These are phyloP conservation scores for Stenocarpella maydis DNA, from an alignment of 2,329 filamentous ascomycete genomes.

Conservation along the genomic window DNA sequence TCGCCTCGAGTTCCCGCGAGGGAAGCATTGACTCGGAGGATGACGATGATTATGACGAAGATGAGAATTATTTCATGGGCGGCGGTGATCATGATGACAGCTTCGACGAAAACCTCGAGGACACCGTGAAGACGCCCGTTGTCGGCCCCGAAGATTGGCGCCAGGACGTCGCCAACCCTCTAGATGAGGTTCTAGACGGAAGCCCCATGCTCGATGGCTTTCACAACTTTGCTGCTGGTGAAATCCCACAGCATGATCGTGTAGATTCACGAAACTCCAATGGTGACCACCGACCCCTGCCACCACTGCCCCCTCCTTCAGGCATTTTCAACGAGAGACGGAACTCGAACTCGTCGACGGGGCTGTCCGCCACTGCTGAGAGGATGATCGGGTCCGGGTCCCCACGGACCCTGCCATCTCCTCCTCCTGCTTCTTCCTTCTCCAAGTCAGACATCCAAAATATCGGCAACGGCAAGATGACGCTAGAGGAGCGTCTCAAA, in stretches of 20 bases:
- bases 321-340: slow-evolving; percentile 58
- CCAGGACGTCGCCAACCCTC: slow-evolving; percentile 60
- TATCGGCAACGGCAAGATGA: slow-evolving; percentile 78
- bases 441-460: slow-evolving; percentile 82
- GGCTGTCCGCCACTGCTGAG: slow-evolving; percentile 76
- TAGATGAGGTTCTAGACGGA: slow-evolving; percentile 74
- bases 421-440: slow-evolving; percentile 69
- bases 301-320: slow-evolving; percentile 72
- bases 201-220: slow-evolving; percentile 71
- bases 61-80: slow-evolving; percentile 59
- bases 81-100: slow-evolving; percentile 79
- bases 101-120: slow-evolving; percentile 94
- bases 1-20: slow-evolving; percentile 88
- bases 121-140: slow-evolving; percentile 96
- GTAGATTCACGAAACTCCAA: slow-evolving; percentile 81
- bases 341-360: slow-evolving; percentile 65
- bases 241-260: slow-evolving; percentile 65
- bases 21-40: slow-evolving; percentile 91
- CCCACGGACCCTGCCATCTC: slow-evolving; percentile 75
- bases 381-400: slow-evolving; percentile 70
- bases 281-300: slow-evolving; percentile 83
- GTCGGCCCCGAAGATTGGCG: slow-evolving; percentile 98
- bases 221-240: slow-evolving; percentile 53
- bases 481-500: slow-evolving; percentile 84
- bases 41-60: slow-evolving; percentile 76